A percentile compares a stretch with the other conserved stretches of the same genome.
phyloP scores from a whole-genome alignment of 768 basidiomycete species.

The Psilocybe tampanensis region DNA sequence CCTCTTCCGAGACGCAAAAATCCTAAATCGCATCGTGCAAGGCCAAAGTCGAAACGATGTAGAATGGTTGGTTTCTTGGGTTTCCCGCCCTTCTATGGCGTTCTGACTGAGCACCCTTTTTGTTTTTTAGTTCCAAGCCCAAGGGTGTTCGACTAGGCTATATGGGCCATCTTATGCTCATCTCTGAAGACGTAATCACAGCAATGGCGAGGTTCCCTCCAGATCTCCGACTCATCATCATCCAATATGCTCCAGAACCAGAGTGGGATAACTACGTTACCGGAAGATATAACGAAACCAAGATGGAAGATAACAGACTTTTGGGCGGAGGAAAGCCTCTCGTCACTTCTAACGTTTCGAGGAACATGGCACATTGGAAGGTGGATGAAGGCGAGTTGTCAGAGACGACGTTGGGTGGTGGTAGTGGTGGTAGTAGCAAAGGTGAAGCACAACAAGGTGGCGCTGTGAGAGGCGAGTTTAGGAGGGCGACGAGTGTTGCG shows the following conservation, averaged over 20 bases:
- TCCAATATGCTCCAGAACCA: constrained; percentile 68
- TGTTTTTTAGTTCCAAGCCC: constrained; percentile 55
- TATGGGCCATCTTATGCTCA: constrained; percentile 96
- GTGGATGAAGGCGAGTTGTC: constrained; percentile 66
- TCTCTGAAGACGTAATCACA: constrained; percentile 92
- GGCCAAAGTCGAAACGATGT: constrained; percentile 81
- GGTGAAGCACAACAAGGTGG: constrained; percentile 6
- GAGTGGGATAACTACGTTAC: constrained; percentile 91
- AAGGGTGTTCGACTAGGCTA: constrained; percentile 86
- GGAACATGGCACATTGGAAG: constrained; percentile 52
- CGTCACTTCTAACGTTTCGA: constrained; percentile 36
- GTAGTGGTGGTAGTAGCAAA: neutral
- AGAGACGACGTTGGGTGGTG: too few species aligned
- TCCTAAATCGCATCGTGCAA: constrained; percentile 86
- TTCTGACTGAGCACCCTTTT: neutral
- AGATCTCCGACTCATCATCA: constrained; percentile 69
- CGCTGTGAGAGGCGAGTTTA: constrained; percentile 59
- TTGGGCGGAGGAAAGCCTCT: constrained; percentile 88
- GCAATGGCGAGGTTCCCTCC: constrained; percentile 87
- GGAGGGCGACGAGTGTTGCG: constrained; percentile 44
- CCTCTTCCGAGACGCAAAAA: constrained; percentile 81
- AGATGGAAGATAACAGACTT: constrained; percentile 74
- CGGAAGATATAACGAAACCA: constrained; percentile 84
- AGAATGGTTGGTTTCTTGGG: constrained; percentile 54
- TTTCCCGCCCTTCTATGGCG: neutral